These are phyloP conservation scores for Starmera stellimalicola DNA, from an alignment of 1,139 yeast genomes.

Conservation along the genomic window DNA sequence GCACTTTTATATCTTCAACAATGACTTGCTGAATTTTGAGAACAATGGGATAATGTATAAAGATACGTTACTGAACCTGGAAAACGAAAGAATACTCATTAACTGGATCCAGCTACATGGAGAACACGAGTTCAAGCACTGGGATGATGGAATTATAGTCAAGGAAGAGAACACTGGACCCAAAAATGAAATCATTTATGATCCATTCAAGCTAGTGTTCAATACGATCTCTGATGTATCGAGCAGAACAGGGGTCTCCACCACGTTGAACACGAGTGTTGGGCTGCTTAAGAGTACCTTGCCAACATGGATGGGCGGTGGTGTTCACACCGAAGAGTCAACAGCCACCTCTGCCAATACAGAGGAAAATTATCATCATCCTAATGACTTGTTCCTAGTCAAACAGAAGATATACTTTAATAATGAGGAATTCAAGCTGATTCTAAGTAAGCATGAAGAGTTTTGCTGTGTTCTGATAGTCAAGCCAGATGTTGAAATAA, in stretches of 20 bases:
- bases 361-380: neutral
- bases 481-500: neutral
- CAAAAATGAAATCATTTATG: slow-evolving; percentile 12
- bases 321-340: neutral
- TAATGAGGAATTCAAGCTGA: neutral
- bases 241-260: slow-evolving; percentile 9
- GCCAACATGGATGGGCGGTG: slow-evolving; percentile 8
- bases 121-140: slow-evolving; percentile 7
- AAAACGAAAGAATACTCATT: slow-evolving; percentile 8
- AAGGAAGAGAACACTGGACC: neutral
- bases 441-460: neutral
- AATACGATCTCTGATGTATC: slow-evolving; percentile 16
- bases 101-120: slow-evolving; percentile 12
- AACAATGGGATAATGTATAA: slow-evolving; percentile 15
- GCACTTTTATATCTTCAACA: slow-evolving; percentile 12
- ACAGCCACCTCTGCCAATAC: neutral
- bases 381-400: neutral
- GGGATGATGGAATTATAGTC: neutral
- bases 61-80: slow-evolving; percentile 2
- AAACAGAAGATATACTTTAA: neutral
- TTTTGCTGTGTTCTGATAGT: neutral
- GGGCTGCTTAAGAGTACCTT: slow-evolving; percentile 7
- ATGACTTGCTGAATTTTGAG: slow-evolving; percentile 5
- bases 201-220: slow-evolving; percentile 17
- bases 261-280: slow-evolving; percentile 15